A percentile compares a stretch with the other conserved stretches of the same genome.
phyloP scores from a whole-genome alignment of 805 yeast species.

The Candida xiaguanensis region DNA sequence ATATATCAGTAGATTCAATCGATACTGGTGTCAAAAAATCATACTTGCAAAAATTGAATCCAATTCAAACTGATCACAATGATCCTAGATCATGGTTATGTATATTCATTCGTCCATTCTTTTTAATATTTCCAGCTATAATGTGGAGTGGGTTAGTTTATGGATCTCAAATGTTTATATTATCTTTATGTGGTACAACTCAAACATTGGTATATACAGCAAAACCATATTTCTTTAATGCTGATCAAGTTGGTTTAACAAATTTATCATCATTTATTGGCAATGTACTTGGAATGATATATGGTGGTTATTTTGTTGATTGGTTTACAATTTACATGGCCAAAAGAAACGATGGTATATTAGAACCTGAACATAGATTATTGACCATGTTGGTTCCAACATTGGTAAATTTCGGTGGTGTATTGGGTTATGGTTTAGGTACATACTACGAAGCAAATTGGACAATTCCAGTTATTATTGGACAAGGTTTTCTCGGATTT shows the following conservation, averaged over 20 bases:
- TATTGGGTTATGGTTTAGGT: constrained; percentile 45
- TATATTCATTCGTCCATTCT: constrained; percentile 35
- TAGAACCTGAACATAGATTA: constrained; percentile 26
- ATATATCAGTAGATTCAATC: constrained; percentile 34
- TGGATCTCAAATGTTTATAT: constrained; percentile 50
- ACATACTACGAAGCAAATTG: constrained; percentile 33
- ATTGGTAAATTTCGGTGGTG: constrained; percentile 39
- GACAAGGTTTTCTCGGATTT: constrained; percentile 44
- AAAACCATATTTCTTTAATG: constrained; percentile 37
- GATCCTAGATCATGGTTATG: constrained; percentile 39
- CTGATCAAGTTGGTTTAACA: constrained; percentile 41
- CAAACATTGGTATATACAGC: constrained; percentile 36
- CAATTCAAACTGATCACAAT: constrained; percentile 34
- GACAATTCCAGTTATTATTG: constrained; percentile 42
- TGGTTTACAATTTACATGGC: constrained; percentile 26
- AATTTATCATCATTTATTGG: constrained; percentile 43
- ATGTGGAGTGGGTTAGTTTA: constrained; percentile 46
- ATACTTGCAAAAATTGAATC: constrained; percentile 33
- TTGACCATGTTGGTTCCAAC: constrained; percentile 37
- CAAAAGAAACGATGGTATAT: constrained; percentile 25
- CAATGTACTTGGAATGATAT: constrained; percentile 38
- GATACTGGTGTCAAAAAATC: constrained; percentile 18
- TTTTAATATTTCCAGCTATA: constrained; percentile 39
- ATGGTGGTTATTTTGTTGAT: constrained; percentile 45
- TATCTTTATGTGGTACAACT: constrained; percentile 40